Conservation (phyloP, 2,329 filamentous ascomycete species). For the Cladophialophora yegresii region DNA sequence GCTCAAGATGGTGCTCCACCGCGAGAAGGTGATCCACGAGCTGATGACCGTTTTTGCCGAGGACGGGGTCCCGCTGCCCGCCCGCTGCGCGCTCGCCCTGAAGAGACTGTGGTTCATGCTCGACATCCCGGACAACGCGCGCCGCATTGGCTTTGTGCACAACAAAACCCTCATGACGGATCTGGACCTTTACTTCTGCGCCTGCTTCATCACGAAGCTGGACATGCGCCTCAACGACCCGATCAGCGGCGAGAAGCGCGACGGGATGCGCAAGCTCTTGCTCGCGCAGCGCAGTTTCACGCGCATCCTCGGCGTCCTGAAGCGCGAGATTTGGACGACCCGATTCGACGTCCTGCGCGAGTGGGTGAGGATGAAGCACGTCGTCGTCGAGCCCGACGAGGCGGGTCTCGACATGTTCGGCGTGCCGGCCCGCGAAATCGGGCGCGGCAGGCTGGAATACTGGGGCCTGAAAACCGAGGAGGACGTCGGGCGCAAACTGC, state of each 20-base stretch:
- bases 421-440: constrained; percentile 57
- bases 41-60: constrained; percentile 64
- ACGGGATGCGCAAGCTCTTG: constrained; percentile 58
- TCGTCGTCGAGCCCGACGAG: constrained; percentile 28
- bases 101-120: constrained; percentile 73
- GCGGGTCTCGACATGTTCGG: constrained; percentile 45
- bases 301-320: constrained; percentile 62
- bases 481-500: constrained; percentile 17
- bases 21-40: constrained; percentile 60
- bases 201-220: constrained; percentile 71
- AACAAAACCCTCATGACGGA: constrained; percentile 60
- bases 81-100: constrained; percentile 51
- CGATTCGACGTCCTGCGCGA: constrained; percentile 58
- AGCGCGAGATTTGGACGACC: constrained; percentile 55
- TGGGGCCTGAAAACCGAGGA: constrained; percentile 49
- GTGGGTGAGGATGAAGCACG: constrained; percentile 8
- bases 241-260: constrained; percentile 52
- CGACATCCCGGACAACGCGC: constrained; percentile 61
- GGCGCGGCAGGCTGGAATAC: constrained; percentile 57
- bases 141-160: constrained; percentile 58
- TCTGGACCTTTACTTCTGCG: constrained; percentile 61
- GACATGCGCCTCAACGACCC: constrained; percentile 70
- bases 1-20: constrained; percentile 65
- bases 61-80: constrained; percentile 60
- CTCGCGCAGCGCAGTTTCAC: constrained; percentile 61